phyloP scores from a whole-genome alignment of 192 early-diverging fungal species.

The Gonapodya sp. region DNA sequence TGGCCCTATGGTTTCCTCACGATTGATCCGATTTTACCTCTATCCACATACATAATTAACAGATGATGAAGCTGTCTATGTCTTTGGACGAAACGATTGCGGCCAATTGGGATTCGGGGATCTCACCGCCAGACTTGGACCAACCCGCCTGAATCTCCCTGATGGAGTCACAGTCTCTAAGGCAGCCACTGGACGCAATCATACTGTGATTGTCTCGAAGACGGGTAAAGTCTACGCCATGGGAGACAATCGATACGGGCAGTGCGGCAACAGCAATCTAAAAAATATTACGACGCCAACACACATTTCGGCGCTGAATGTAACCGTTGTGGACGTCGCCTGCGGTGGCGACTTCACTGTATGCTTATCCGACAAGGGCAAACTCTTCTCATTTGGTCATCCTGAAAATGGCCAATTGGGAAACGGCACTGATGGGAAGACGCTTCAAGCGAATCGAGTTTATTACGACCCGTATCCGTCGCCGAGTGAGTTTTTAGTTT shows the following conservation, averaged over 20 bases:
- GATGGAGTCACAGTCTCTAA: constrained; percentile 24
- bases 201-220: constrained; percentile 31
- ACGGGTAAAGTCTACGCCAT: constrained; percentile 32
- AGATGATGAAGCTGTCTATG: not conserved
- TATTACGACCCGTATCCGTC: constrained; percentile 26
- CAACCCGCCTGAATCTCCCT: not conserved
- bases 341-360: constrained; percentile 39
- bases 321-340: constrained; percentile 26
- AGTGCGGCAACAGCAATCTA: constrained; percentile 19
- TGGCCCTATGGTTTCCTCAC: no score
- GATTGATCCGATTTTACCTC: not conserved
- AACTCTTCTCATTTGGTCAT: constrained; percentile 36
- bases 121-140: not conserved
- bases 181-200: constrained; percentile 34
- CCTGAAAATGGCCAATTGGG: constrained; percentile 42
- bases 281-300: constrained; percentile 24
- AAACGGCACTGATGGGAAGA: constrained; percentile 34
- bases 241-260: constrained; percentile 37
- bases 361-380: constrained; percentile 30
- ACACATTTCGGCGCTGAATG: constrained; percentile 24
- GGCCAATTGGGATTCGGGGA: not conserved
- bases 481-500: constrained; percentile 23
- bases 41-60: no score
- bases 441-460: constrained; percentile 28
- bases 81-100: not conserved